Conservation (phyloP, 225 moss, liverwort and hornwort genomes). For the Bryoerythrophyllum caledonicum region DNA sequence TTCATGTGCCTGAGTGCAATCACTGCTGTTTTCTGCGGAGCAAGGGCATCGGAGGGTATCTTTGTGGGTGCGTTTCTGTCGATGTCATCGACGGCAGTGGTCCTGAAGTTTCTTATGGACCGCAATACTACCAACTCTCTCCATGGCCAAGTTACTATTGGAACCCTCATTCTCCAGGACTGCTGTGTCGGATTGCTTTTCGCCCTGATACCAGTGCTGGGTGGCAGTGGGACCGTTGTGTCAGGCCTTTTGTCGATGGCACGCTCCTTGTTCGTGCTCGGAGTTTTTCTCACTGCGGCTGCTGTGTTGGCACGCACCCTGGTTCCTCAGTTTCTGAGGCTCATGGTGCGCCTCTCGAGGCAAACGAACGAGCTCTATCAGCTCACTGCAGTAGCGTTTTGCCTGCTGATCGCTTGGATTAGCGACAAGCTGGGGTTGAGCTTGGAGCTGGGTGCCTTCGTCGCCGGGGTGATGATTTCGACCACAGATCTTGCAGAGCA, state of each 20-base stretch:
- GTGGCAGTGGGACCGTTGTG: constrained; percentile 78
- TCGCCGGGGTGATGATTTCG: constrained; percentile 98
- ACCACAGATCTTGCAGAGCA: constrained; percentile 91
- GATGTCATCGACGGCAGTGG: constrained; percentile 99
- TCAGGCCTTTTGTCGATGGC: constrained; percentile 87
- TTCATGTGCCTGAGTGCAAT: constrained; percentile 98
- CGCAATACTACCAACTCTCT: constrained; percentile 73
- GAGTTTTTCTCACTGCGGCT: constrained; percentile 64
- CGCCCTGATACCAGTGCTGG: constrained; percentile 93
- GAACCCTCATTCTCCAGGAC: constrained; percentile 97
- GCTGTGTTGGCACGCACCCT: constrained; percentile 69
- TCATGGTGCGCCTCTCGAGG: constrained; percentile 85
- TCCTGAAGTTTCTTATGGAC: constrained; percentile 95
- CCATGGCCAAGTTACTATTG: constrained; percentile 94
- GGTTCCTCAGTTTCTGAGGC: constrained; percentile 82
- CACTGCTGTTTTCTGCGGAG: constrained; percentile 85
- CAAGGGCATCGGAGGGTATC: constrained; percentile 85
- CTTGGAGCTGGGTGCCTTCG: constrained; percentile 98
- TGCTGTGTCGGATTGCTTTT: constrained; percentile 95
- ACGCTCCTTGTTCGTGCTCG: constrained; percentile 75
- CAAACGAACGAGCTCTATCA: constrained; percentile 97
- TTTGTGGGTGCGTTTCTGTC: constrained; percentile 98
- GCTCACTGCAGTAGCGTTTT: constrained; percentile 93
- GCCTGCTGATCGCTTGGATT: constrained; percentile 93
- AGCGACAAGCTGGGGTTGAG: constrained; percentile 96